phyloP scores from a whole-genome alignment of 1,139 yeast genomes.

The Barnettozyma hawaiiensis region DNA sequence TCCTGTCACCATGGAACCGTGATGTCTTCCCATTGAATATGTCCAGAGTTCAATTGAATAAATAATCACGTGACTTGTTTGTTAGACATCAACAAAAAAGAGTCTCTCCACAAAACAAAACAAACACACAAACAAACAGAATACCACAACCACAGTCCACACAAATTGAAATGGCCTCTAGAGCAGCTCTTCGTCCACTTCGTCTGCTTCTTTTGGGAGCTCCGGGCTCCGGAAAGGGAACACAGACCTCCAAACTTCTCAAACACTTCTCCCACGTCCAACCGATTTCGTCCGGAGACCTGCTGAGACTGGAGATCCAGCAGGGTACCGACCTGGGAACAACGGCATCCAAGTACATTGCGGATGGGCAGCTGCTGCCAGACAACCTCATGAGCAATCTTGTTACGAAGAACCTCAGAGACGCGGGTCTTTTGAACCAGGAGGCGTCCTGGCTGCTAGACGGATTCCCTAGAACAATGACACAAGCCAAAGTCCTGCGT shows the following conservation, averaged over 20 bases:
- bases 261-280: constrained; percentile 43
- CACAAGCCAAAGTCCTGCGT: constrained; percentile 63
- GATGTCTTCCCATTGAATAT: constrained; percentile 11
- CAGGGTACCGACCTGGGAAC: constrained; percentile 50
- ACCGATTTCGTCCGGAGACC: constrained; percentile 78
- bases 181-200: constrained; percentile 38
- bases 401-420: constrained; percentile 45
- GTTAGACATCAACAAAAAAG: background rate
- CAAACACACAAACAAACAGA: background rate
- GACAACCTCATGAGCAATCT: constrained; percentile 61
- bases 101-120: background rate
- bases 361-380: constrained; percentile 65
- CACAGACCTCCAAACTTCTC: constrained; percentile 65
- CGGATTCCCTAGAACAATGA: constrained; percentile 81
- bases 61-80: no score
- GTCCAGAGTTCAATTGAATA: no score
- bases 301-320: constrained; percentile 63
- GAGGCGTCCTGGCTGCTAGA: constrained; percentile 69
- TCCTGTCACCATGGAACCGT: constrained; percentile 40
- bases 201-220: constrained; percentile 78
- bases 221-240: constrained; percentile 94
- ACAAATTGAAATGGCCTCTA: background rate
- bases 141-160: background rate
- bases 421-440: constrained; percentile 41
- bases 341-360: constrained; percentile 51